Evolutionary conservation across 176 grass and related monocot species (phyloP).

Genomic region (Miscanthus lutarioriparius): DNA sequence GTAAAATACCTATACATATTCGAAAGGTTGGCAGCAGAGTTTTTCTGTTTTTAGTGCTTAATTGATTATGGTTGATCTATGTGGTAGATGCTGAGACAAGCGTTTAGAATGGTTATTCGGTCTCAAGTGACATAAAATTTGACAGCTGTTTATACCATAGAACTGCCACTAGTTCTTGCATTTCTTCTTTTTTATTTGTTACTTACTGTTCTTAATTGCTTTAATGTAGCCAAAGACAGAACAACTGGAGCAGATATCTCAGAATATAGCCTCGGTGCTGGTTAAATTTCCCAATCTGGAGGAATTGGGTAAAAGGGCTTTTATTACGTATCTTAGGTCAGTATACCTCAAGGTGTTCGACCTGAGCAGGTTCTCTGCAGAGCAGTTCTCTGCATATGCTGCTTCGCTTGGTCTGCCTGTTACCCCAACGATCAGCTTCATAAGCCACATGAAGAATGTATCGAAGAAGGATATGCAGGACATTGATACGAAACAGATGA

Average conservation of each 20-base stretch:
- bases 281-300: constrained; percentile 78
- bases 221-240: constrained; percentile 66
- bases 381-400: constrained; percentile 77
- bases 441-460: constrained; percentile 56
- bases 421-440: constrained; percentile 67
- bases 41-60: constrained; percentile 16
- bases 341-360: constrained; percentile 75
- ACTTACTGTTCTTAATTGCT: constrained; percentile 21
- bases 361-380: constrained; percentile 64
- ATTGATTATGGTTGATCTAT: constrained; percentile 14
- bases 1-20: constrained; percentile 79
- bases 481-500: constrained; percentile 18
- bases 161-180: constrained; percentile 4
- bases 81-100: not conserved
- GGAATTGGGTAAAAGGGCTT: constrained; percentile 78
- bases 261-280: constrained; percentile 66
- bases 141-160: not conserved
- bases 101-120: not conserved
- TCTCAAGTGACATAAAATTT: not conserved
- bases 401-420: constrained; percentile 76
- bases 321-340: constrained; percentile 85
- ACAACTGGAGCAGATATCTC: constrained; percentile 75
- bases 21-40: constrained; percentile 41
- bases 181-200: constrained; percentile 13
- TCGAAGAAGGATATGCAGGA: constrained; percentile 23